Evolutionary conservation across 2,329 filamentous ascomycete genomes (phyloP), one percentile per base, ranked within the genome.

Genomic region (Colletotrichum orbiculare): DNA sequence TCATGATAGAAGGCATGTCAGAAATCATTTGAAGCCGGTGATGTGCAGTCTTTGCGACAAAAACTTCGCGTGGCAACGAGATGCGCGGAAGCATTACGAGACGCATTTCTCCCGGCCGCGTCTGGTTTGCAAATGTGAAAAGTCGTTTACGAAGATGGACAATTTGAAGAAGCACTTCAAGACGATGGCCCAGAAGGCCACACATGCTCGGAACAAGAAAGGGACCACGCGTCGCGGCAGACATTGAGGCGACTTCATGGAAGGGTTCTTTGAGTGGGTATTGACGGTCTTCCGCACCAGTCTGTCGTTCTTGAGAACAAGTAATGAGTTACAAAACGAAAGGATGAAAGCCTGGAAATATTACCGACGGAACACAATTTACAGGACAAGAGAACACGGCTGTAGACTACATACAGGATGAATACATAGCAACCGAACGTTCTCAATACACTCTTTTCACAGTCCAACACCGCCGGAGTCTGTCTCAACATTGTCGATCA

Each of bases 81-180:
- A 62, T 12, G 52, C 57, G 46, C 5, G 5, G 2, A 62, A 39
- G 2, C 60, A 62, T 2, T 47, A n/a, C 17, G 8, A n/a, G 1
- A 52, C 46, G 4, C 60, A 62, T 9, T 62, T 57, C n/a, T 15
- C n/a, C 1, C 33, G 17, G 4, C 46, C 46, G 12, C 37, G 39
- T 2, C 47, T 13, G 1, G 9, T 35, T 17, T 62, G 60, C 25
- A 39, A 34, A 3, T 62, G 60, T 25, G 9, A 8, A 0, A 17
- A 13, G 2, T 2, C 1, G 8, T 62, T 41, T n/a, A 42, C 39
- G 9, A 62, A 34, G 10, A n/a, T 45, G 39, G 41, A 53, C 13
- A 62, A 62, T 3, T 39, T 57, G 2, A 34, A 46, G 0, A 41
- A 12, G n/a, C 60, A 62, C 12, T 17, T 57, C 42, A 57, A 9